phyloP scores from a whole-genome alignment of 805 yeast genomes.

The Tetrapisispora iriomotensis region DNA sequence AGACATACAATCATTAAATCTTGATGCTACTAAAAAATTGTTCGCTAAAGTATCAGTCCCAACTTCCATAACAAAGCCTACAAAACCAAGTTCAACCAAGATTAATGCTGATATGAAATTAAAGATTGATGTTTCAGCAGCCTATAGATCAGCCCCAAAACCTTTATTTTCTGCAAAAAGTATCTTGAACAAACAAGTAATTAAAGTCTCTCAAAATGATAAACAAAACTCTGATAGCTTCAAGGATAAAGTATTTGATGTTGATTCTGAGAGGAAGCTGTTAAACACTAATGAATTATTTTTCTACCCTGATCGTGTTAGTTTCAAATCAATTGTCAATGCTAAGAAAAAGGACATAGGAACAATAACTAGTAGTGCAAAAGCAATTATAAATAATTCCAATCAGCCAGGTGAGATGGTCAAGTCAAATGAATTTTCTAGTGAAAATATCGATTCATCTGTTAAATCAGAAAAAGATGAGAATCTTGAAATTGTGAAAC shows the following conservation, averaged over 20 bases:
- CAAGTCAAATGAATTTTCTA: no score
- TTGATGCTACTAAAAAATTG: background rate
- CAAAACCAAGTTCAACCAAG: constrained; percentile 41
- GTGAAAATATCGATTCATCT: no score
- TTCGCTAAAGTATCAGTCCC: constrained; percentile 35
- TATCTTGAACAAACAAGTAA: background rate
- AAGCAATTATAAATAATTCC: background rate
- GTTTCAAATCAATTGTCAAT: constrained; percentile 22
- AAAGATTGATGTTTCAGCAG: constrained; percentile 47
- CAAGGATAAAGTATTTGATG: background rate
- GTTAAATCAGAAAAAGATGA: background rate
- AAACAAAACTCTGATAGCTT: background rate
- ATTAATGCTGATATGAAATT: constrained; percentile 41
- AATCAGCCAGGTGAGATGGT: no score
- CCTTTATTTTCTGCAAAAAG: constrained; percentile 36
- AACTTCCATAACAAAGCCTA: constrained; percentile 28
- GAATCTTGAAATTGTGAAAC: background rate
- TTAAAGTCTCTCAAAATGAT: background rate
- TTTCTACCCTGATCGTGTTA: constrained; percentile 26
- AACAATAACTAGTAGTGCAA: background rate
- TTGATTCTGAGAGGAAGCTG: constrained; percentile 6
- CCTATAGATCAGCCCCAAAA: constrained; percentile 57
- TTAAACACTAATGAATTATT: constrained; percentile 8
- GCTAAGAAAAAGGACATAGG: constrained; percentile 12
- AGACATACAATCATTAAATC: background rate